Conservation (phyloP, 192 early-diverging fungal genomes). For the Polychytrium aggregatum region DNA sequence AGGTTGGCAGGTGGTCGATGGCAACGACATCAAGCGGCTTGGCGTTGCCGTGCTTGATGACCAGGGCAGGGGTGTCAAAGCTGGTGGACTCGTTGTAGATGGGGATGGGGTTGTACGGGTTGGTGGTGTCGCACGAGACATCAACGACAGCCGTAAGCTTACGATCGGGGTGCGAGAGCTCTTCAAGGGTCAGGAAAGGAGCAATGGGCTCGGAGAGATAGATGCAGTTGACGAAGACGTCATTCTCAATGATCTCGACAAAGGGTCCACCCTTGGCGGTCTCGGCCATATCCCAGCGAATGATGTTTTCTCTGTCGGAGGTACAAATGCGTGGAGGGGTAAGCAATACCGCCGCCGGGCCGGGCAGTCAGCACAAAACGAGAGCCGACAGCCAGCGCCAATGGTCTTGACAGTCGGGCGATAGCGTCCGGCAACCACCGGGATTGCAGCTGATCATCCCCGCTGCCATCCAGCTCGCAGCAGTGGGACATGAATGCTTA, state of each 20-base stretch:
- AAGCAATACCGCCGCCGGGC: no score
- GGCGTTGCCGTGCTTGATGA: constrained; percentile 46
- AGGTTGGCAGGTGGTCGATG: constrained; percentile 93
- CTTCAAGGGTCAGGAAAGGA: constrained; percentile 80
- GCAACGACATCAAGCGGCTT: constrained; percentile 79
- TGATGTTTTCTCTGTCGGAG: constrained; percentile 48
- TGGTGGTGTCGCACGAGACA: constrained; percentile 93
- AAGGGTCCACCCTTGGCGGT: constrained; percentile 90
- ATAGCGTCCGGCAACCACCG: no score
- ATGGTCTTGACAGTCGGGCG: no score
- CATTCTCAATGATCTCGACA: constrained; percentile 70
- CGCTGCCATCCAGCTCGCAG: no score
- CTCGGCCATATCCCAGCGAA: constrained; percentile 94
- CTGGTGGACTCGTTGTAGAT: constrained; percentile 87
- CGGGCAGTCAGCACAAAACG: no score
- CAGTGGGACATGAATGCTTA: constrained; percentile 3
- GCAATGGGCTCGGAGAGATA: constrained; percentile 87
- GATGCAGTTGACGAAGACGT: constrained; percentile 99
- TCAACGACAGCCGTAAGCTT: constrained; percentile 78
- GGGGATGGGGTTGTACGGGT: constrained; percentile 95
- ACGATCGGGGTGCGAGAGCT: constrained; percentile 55
- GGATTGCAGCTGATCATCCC: no score
- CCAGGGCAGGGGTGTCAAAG: constrained; percentile 82
- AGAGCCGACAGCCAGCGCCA: no score
- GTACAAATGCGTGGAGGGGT: no score